phyloP scores from a whole-genome alignment of 2,329 filamentous ascomycete genomes.

The Diatrype stigma region DNA sequence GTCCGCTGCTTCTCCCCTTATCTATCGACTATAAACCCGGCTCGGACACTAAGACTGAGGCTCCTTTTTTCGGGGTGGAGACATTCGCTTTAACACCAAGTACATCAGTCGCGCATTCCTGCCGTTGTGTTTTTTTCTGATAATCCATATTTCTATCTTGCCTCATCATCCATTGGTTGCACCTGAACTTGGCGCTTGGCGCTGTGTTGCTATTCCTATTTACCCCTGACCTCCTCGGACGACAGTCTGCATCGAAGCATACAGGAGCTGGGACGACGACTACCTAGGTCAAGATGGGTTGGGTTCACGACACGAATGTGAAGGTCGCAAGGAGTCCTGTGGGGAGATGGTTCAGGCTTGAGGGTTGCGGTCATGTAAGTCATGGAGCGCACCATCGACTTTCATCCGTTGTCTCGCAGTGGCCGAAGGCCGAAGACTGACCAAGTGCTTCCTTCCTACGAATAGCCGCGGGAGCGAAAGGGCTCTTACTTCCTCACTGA shows the following conservation, averaged over 20 bases:
- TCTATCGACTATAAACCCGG: not conserved
- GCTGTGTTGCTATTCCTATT: not conserved
- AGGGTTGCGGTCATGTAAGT: conserved; percentile 77
- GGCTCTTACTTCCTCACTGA: conserved; percentile 79
- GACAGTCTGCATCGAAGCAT: not conserved
- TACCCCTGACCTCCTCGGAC: no score
- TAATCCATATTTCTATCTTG: not conserved
- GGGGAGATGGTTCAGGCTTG: conserved; percentile 73
- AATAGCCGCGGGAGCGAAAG: conserved; percentile 64
- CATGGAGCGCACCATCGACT: not conserved
- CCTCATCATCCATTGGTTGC: not conserved
- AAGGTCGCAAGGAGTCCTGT: conserved; percentile 61
- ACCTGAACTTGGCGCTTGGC: not conserved
- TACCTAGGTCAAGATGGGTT: conserved; percentile 39
- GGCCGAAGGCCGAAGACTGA: conserved; percentile 9
- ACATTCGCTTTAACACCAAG: not conserved
- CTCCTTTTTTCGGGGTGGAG: not conserved
- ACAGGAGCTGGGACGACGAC: not conserved
- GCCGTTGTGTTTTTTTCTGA: not conserved
- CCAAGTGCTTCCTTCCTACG: conserved; percentile 16
- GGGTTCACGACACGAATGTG: conserved; percentile 47
- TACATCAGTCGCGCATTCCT: not conserved
- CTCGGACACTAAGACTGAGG: not conserved
- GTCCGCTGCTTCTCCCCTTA: not conserved
- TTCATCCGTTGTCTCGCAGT: not conserved